phyloP scores from a whole-genome alignment of 805 yeast species.

The Saccharomycopsis babjevae region DNA sequence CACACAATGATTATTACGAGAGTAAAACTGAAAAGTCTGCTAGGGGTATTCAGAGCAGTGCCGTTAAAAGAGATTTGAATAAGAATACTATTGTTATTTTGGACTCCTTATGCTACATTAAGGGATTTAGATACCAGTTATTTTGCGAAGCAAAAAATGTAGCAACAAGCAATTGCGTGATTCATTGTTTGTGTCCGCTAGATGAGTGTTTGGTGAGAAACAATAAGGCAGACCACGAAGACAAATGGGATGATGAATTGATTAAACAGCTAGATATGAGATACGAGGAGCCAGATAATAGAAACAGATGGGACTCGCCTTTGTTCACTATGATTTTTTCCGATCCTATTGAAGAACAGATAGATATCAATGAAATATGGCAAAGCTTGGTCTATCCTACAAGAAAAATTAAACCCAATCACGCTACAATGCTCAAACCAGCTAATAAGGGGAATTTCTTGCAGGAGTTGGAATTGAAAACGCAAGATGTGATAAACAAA shows the following conservation, averaged over 20 bases:
- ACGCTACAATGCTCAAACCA: conserved; percentile 75
- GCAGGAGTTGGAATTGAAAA: conserved; percentile 64
- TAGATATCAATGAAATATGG: conserved; percentile 60
- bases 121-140: conserved; percentile 90
- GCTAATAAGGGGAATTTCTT: conserved; percentile 68
- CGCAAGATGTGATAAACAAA: conserved; percentile 53
- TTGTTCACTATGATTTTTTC: conserved; percentile 54
- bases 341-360: conserved; percentile 28
- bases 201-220: conserved; percentile 52
- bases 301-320: conserved; percentile 91
- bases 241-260: conserved; percentile 56
- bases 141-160: conserved; percentile 87
- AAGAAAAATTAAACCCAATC: conserved; percentile 53
- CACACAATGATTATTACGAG: conserved; percentile 57
- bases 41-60: conserved; percentile 78
- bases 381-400: conserved; percentile 37
- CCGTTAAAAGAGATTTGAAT: conserved; percentile 72
- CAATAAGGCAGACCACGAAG: conserved; percentile 22
- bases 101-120: conserved; percentile 82
- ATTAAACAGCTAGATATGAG: conserved; percentile 66
- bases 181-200: conserved; percentile 65
- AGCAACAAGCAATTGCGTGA: conserved; percentile 71
- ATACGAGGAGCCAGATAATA: conserved; percentile 86
- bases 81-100: conserved; percentile 65
- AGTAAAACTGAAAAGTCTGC: conserved; percentile 71